Base-by-base conservation (phyloP, 2,329 filamentous ascomycete species). In the Alternaria sp. region DNA sequence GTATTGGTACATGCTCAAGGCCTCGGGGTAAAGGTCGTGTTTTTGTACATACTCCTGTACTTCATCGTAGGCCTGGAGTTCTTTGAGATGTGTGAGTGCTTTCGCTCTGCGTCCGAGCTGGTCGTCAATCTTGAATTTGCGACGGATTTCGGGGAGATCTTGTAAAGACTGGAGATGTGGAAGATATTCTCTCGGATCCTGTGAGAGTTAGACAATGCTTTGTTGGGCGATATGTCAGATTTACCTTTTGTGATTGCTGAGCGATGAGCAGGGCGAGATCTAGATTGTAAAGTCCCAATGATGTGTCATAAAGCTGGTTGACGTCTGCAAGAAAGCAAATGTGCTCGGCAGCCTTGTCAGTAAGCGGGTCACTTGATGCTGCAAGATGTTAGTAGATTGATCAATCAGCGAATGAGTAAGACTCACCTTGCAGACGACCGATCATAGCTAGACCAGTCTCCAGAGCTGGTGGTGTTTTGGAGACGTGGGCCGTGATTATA, bases 321-420 rank as follows among this genome's bases (percentile, higher is more conserved):
- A 96, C 91, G 78, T 99, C 95, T 0, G 94, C 92, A 42, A 99
- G 85, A 83, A 99, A 99, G 83, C 93, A 98, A 61, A 99, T 97
- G 73, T 99, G 95, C 75, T 97, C 93, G 22, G 97, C 90, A 0
- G 94, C 94, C 76, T 90, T 90, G 68, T 98, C 94, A 0, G 93
- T 92, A 66, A 94, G 84, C 6, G 71, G 67, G 51, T 76, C 53
- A 88, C 86, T 62, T 4, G 67, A 56, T 54, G 66, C 73, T 75
- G 20, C 3, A 30, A 20, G 18, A 3, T 1, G n/a, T 46, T 68
- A 60, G 26, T 49, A 68, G 8, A 16, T 1, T 26, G 24, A 24
- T 2, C 24, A n/a, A 24, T 7, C 3, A 11, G 12, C 9, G n/a
- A 24, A 16, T 4, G 7, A 14, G 11, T 9, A 34, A 5, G 9